A percentile compares a stretch with the other conserved stretches of the same genome.
phyloP scores from a whole-genome alignment of 2,329 filamentous ascomycete genomes.

The Hyphodiscus sp. region DNA sequence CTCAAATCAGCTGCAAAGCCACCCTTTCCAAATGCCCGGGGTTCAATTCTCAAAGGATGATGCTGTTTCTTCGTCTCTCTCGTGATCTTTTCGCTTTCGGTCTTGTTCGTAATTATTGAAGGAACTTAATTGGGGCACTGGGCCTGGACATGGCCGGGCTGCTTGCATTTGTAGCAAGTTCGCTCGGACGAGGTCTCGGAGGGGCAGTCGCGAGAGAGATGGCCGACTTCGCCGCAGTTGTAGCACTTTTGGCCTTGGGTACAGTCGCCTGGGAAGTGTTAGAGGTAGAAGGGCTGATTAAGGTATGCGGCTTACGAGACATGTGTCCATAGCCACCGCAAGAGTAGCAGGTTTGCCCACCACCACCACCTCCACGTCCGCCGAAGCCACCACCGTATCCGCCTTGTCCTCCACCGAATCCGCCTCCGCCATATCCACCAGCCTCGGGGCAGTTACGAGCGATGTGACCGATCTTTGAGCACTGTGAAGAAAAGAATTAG shows the following conservation, averaged over 20 bases:
- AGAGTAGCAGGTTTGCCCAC: conserved; percentile 90
- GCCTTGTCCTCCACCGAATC: conserved; percentile 35
- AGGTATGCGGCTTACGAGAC: conserved; percentile 39
- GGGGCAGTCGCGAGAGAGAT: conserved; percentile 75
- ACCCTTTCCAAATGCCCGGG: conserved; percentile 28
- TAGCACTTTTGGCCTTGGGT: conserved; percentile 99
- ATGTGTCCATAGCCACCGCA: conserved; percentile 97
- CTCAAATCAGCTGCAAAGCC: conserved; percentile 27
- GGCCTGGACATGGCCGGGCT: conserved; percentile 65
- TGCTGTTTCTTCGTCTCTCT: conserved; percentile 8
- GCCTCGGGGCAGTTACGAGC: conserved; percentile 80
- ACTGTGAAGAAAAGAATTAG: conserved; percentile 42
- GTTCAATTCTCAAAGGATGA: conserved; percentile 25
- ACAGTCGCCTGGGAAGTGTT: conserved; percentile 61
- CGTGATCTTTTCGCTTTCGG: conserved; percentile 14
- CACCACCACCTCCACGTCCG: conserved; percentile 43
- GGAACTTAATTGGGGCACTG: conserved; percentile 73
- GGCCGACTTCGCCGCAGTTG: conserved; percentile 92
- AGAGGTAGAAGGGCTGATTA: not conserved
- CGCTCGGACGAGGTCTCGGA: conserved; percentile 87
- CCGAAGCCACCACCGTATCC: conserved; percentile 38
- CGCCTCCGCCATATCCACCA: conserved; percentile 38
- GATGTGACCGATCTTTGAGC: conserved; percentile 93
- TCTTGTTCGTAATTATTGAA: conserved; percentile 19
- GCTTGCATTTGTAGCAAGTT: conserved; percentile 95